Evolutionary conservation across 2,329 filamentous ascomycete species (phyloP).

Genomic region (Amylocarpus encephaloides): DNA sequence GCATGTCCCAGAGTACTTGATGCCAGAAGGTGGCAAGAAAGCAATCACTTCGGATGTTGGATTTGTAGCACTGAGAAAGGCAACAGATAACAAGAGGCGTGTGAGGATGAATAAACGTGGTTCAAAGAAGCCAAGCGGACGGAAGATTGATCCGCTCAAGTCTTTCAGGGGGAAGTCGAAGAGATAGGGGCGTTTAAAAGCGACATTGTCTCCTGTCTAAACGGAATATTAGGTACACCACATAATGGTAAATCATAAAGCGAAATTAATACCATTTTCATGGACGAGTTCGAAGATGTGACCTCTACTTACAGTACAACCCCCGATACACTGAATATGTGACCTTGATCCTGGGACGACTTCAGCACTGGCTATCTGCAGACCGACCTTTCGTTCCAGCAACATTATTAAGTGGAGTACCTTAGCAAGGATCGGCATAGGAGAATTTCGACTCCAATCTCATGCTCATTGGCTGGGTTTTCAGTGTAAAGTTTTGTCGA

Average conservation of each 20-base stretch:
- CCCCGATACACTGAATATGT: neutral
- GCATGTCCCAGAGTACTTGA: conserved; percentile 88
- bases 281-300: neutral
- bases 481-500: no score
- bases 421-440: no score
- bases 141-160: conserved; percentile 78
- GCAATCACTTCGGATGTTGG: conserved; percentile 62
- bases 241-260: neutral
- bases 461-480: no score
- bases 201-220: no score
- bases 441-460: no score
- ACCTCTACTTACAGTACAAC: no score
- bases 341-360: neutral
- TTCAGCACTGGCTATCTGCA: neutral
- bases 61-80: conserved; percentile 63
- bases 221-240: conserved; percentile 26
- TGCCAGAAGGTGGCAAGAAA: conserved; percentile 70
- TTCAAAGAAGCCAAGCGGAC: conserved; percentile 47
- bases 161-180: conserved; percentile 62
- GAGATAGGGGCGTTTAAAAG: conserved; percentile 16
- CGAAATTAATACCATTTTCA: neutral
- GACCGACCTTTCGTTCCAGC: neutral
- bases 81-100: conserved; percentile 33
- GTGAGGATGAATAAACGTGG: conserved; percentile 41
- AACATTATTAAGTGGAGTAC: no score